Evolutionary conservation across 176 grass and related monocot genomes (phyloP).

Genomic region (Tillandsia fasciculata): DNA sequence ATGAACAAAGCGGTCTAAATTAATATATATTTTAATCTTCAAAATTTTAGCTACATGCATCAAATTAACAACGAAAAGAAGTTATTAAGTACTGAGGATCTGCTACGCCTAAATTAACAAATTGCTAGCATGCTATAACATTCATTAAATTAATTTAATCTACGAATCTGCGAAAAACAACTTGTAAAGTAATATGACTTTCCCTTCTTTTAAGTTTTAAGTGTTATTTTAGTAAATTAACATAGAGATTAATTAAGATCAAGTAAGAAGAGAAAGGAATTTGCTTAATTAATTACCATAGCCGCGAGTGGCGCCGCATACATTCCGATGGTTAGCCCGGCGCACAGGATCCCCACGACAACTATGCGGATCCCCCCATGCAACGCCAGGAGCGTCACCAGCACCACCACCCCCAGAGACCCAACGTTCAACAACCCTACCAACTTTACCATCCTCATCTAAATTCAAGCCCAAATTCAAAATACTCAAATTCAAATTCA

Average conservation of each 20-base stretch:
- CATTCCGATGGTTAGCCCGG: slow-evolving; percentile 44
- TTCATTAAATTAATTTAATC: neutral
- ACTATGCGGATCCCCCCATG: slow-evolving; percentile 26
- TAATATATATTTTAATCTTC: slow-evolving; percentile 1
- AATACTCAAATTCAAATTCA: neutral
- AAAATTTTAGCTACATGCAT: neutral
- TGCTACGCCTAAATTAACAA: neutral
- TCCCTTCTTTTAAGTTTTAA: too few relatives aligned
- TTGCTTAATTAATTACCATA: slow-evolving; percentile 32
- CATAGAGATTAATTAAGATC: too few relatives aligned
- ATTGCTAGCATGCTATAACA: neutral
- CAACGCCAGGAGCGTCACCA: slow-evolving; percentile 24
- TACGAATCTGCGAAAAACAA: neutral
- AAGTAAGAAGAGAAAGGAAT: too few relatives aligned
- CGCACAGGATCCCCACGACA: slow-evolving; percentile 38
- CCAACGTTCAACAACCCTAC: slow-evolving; percentile 32
- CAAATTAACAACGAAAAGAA: neutral
- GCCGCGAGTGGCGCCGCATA: slow-evolving; percentile 51
- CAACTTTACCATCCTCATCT: slow-evolving; percentile 36
- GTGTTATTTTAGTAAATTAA: too few relatives aligned
- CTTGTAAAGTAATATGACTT: neutral
- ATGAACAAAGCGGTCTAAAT: too few relatives aligned
- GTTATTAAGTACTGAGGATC: neutral
- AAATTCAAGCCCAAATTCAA: neutral
- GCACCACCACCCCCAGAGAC: slow-evolving; percentile 36